These are phyloP conservation scores for Backusella westeae DNA, from an alignment of 192 early-diverging fungal genomes.

Conservation along the genomic window DNA sequence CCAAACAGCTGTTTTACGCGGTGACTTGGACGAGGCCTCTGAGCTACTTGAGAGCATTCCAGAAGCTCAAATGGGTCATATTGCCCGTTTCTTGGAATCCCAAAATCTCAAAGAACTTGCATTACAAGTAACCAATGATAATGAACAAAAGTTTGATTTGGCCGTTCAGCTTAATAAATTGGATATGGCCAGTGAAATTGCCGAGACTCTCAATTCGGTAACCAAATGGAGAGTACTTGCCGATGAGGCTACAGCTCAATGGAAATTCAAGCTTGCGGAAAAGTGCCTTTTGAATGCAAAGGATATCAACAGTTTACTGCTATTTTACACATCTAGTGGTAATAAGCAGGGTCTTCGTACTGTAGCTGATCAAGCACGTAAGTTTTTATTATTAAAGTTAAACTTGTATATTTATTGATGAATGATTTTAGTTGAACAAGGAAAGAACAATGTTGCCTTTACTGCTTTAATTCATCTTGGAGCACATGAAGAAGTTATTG, in stretches of 20 bases:
- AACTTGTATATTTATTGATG: neutral
- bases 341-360: conserved; percentile 72
- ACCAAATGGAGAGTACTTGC: conserved; percentile 93
- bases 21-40: conserved; percentile 84
- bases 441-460: conserved; percentile 93
- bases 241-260: conserved; percentile 81
- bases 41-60: conserved; percentile 81
- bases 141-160: conserved; percentile 95
- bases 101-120: conserved; percentile 92
- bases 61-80: conserved; percentile 78
- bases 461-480: conserved; percentile 73
- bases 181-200: conserved; percentile 84
- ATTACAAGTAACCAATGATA: conserved; percentile 87
- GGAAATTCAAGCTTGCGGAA: conserved; percentile 90
- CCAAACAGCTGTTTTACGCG: conserved; percentile 95
- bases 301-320: conserved; percentile 85
- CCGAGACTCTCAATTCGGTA: conserved; percentile 78
- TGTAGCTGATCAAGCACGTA: conserved; percentile 68
- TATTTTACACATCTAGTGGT: conserved; percentile 88
- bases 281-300: conserved; percentile 84
- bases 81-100: conserved; percentile 96
- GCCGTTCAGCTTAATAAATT: conserved; percentile 85
- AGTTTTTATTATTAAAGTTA: neutral
- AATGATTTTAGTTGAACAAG: conserved; percentile 49
- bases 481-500: conserved; percentile 76